Conservation (phyloP, 805 yeast species). For the Ogataea naganishii region DNA sequence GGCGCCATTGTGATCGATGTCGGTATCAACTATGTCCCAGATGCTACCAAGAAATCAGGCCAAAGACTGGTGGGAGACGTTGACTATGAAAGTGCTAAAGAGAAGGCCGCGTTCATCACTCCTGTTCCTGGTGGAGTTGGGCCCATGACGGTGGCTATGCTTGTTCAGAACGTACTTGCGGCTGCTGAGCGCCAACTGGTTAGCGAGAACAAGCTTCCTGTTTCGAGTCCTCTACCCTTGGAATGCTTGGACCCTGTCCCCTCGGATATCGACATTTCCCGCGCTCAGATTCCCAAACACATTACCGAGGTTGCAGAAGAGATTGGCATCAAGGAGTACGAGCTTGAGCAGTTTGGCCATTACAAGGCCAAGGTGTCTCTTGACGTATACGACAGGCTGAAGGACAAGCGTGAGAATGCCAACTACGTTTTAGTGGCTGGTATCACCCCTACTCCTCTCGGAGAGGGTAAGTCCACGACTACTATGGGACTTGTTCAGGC, state of each 20-base stretch:
- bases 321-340: constrained; percentile 57
- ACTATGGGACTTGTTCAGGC: constrained; percentile 81
- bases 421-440: constrained; percentile 73
- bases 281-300: constrained; percentile 65
- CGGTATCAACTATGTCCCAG: constrained; percentile 71
- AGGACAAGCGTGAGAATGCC: constrained; percentile 51
- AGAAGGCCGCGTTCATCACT: constrained; percentile 57
- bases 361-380: constrained; percentile 71
- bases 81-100: constrained; percentile 48
- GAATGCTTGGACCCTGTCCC: constrained; percentile 62
- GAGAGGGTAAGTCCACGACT: constrained; percentile 82
- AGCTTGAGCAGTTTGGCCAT: constrained; percentile 67
- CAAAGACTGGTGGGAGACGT: constrained; percentile 72
- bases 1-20: constrained; percentile 73
- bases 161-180: constrained; percentile 59
- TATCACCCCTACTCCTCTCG: constrained; percentile 79
- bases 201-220: constrained; percentile 19
- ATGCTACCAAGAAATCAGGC: constrained; percentile 59
- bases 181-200: constrained; percentile 47
- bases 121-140: constrained; percentile 93
- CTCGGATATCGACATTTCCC: constrained; percentile 69
- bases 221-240: constrained; percentile 48
- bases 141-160: constrained; percentile 85
- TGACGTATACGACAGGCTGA: constrained; percentile 52
- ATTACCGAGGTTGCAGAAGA: constrained; percentile 62